Conservation (phyloP, 169 alveolate genomes). For the Blepharisma undulans region DNA sequence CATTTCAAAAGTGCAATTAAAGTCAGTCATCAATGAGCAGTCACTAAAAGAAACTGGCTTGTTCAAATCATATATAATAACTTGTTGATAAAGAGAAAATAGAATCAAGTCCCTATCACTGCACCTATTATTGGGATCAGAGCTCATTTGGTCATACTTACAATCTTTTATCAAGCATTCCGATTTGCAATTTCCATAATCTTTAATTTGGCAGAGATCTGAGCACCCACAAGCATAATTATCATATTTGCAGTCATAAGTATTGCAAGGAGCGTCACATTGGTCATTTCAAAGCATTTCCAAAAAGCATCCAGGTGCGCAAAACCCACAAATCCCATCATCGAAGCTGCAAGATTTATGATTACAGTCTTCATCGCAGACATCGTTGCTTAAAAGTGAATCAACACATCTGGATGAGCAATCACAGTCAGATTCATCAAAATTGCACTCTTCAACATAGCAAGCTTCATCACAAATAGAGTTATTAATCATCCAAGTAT, state of each 20-base stretch:
- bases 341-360: not conserved
- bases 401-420: not conserved
- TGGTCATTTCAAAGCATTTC: not conserved
- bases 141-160: not conserved
- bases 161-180: not conserved
- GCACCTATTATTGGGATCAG: not conserved
- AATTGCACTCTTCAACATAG: not conserved
- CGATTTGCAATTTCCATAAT: not conserved
- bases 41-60: not conserved
- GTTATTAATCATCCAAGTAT: not conserved
- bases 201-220: not conserved
- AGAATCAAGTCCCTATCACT: not conserved
- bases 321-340: not conserved
- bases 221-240: not conserved
- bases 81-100: not conserved
- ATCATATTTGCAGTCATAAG: not conserved
- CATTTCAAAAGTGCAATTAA: not conserved
- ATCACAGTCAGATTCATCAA: not conserved
- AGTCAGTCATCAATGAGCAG: not conserved
- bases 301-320: not conserved
- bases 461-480: not conserved
- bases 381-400: not conserved
- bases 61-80: too few species aligned
- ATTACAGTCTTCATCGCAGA: conserved; percentile 17
- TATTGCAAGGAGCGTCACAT: conserved; percentile 25